phyloP scores from a whole-genome alignment of 176 grass and related monocot genomes.

The Oryza australiensis region DNA sequence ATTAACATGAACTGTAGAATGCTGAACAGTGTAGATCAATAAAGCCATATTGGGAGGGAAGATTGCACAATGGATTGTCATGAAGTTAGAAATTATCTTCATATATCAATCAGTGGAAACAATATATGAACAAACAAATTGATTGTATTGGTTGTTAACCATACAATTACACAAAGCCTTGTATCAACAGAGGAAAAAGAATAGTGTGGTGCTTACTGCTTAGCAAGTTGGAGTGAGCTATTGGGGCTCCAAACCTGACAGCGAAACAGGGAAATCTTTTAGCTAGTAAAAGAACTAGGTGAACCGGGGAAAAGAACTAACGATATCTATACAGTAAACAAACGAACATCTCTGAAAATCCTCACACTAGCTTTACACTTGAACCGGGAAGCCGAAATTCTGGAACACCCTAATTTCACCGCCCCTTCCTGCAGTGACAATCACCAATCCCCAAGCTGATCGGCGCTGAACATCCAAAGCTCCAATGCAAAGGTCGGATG shows the following conservation, averaged over 20 bases:
- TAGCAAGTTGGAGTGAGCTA: background rate
- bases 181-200: conserved; percentile 38
- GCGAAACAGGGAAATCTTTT: background rate
- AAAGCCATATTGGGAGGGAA: background rate
- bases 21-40: background rate
- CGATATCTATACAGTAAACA: conserved; percentile 52
- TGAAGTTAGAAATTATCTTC: background rate
- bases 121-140: conserved; percentile 45
- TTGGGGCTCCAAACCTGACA: background rate
- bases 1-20: background rate
- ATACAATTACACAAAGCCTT: conserved; percentile 34
- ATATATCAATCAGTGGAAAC: background rate
- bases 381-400: conserved; percentile 95
- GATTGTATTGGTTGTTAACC: background rate
- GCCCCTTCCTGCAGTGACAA: conserved; percentile 75
- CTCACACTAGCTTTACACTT: conserved; percentile 55
- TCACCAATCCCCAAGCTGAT: conserved; percentile 88
- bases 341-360: conserved; percentile 17
- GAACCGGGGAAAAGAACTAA: conserved; percentile 17
- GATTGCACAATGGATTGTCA: background rate
- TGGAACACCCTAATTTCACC: conserved; percentile 86
- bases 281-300: conserved; percentile 12
- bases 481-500: conserved; percentile 52
- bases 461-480: conserved; percentile 54
- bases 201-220: conserved; percentile 38